Base-by-base conservation (phyloP, 2,329 filamentous ascomycete genomes). In the Hypoxylon sp. region DNA sequence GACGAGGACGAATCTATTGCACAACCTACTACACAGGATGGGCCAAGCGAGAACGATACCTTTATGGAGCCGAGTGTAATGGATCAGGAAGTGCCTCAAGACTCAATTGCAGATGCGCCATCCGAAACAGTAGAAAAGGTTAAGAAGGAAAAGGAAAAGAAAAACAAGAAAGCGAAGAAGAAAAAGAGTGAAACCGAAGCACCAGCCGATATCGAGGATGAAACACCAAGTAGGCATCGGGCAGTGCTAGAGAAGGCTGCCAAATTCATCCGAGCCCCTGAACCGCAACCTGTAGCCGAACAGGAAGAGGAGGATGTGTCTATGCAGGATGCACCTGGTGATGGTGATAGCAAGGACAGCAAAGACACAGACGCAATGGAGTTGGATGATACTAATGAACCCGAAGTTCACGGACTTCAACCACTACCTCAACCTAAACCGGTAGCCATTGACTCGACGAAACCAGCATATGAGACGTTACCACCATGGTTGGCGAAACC, bases 401-500 rank as follows among this genome's bases (percentile, higher is more conserved):
- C 61, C 62, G 78, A 83, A 63, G 68, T 86, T 2, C 86, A 91
- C 67, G 90, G 90, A 15, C 77, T 97, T 1, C 84, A 88, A 47
- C 91, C 91, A 5, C 76, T 96, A 13, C 91, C 91, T 5, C 91
- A 96, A 61, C 91, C 90, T 8, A 80, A 81, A 21, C 82, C 81
- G 0, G 77, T 83, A 1, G 74, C 78, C 1, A 79, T 85, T 34
- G 73, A 80, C 20, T 75, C 76, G 1, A 78, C 81, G 40, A 79
- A 80, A 43, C 84, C 87, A 2, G 80, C 81, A n/a, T 91, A 90
- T 69, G 87, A 91, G 20, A 88, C 89, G 1, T 76, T 96, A 2
- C 93, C 93, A 0, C 62, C 78, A 2, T 97, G 93, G 93, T 78
- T 97, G 8, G 84, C 88, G 4, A 80, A 85, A 8, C 91, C 92